Conservation (phyloP, 164 flowering plant species). For the Chloranthus sessilifolius region DNA sequence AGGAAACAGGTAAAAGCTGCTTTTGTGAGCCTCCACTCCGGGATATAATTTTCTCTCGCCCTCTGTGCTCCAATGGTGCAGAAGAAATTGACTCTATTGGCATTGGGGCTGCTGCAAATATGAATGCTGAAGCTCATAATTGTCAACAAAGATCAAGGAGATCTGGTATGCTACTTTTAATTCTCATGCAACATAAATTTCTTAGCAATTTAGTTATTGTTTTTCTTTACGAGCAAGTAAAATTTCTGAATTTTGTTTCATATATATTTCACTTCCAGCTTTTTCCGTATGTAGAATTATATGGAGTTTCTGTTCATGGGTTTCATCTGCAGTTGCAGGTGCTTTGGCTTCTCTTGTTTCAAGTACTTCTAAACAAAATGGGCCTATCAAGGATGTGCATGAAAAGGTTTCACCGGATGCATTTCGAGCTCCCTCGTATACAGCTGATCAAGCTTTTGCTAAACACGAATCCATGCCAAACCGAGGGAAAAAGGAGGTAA, state of each 20-base stretch:
- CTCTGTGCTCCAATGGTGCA: constrained; percentile 27
- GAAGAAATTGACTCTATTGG: constrained; percentile 29
- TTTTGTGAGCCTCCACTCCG: constrained; percentile 51
- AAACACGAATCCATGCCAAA: constrained; percentile 46
- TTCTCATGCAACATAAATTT: background rate
- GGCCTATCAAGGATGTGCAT: constrained; percentile 24
- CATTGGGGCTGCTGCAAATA: constrained; percentile 32
- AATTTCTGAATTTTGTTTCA: too few relatives aligned
- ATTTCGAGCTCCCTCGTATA: constrained; percentile 17
- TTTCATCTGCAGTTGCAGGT: constrained; percentile 25
- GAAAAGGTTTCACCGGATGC: constrained; percentile 25
- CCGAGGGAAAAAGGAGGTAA: constrained; percentile 71
- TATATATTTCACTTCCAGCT: too few relatives aligned
- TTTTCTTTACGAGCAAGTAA: too few relatives aligned
- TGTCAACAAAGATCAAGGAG: constrained; percentile 31
- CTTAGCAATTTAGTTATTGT: too few relatives aligned
- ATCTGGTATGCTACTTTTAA: constrained; percentile 31
- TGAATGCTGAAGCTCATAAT: constrained; percentile 25
- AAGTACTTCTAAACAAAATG: constrained; percentile 23
- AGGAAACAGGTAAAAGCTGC: constrained; percentile 55
- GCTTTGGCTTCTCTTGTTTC: constrained; percentile 7
- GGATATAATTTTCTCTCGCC: constrained; percentile 39
- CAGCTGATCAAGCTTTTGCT: constrained; percentile 37
- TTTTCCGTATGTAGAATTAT: too few relatives aligned
- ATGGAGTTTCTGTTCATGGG: too few relatives aligned